Evolutionary conservation across 2,329 filamentous ascomycete genomes (phyloP), one percentile per base, ranked within the genome.

Genomic region (Aureobasidium sp.): DNA sequence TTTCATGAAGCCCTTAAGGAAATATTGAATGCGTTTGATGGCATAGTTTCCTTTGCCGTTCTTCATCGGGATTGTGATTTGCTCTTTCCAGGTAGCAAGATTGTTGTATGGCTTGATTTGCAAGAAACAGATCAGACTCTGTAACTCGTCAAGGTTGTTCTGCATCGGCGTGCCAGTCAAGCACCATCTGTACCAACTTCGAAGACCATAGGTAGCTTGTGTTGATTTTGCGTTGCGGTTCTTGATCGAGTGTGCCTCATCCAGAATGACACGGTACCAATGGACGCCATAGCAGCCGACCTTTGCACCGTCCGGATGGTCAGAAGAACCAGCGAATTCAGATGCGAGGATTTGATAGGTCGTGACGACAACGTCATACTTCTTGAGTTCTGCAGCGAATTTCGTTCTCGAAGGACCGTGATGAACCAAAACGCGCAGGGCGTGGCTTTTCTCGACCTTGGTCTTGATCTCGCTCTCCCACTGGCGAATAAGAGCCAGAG

Each of bases 231-330:
- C 91, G 67, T 95, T 96, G 65, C 93, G 87, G 71, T 99, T 99
- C 78, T 99, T 99, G 82, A 99, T 97, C 1, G 90, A 96, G 73
- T 99, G 94, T 1, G 94, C 94, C 77, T 99, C 94, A 66, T 99
- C 94, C 2, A 99, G 82, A 66, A 99, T 93, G 64, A 97, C 84
- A 57, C 94, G 88, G 77, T 94, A 97, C 94, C 94, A 99, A 69
- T 93, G 86, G 6, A 97, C 79, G 11, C 90, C 91, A 70, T 97
- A 97, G 69, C 92, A 93, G 11, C 92, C 93, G 57, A 86, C 84
- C 69, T 92, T 88, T 42, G 86, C 74, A 10, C 83, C 83, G 58
- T 85, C 80, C 0, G 65, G 57, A 8, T 80, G 79, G 3, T 78
- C 79, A 44, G 83, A 86, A 11, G 86, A 87, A 63, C 85, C 83